Evolutionary conservation across 768 basidiomycete species (phyloP), one percentile per base, ranked within the genome.

Genomic region (Rhizopogon vulgaris): DNA sequence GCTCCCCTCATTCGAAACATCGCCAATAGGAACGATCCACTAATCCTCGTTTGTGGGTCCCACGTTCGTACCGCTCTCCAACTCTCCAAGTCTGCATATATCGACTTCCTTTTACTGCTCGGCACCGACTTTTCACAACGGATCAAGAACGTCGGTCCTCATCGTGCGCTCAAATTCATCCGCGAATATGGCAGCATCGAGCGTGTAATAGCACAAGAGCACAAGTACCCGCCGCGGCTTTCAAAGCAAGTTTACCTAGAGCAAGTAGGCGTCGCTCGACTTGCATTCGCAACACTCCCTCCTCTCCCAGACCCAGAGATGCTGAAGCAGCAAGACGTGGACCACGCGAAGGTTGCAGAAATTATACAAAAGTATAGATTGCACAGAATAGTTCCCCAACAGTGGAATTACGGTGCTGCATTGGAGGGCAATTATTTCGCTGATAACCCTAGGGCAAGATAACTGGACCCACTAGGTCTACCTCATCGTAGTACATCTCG

Each of bases 91-190:
- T 61, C 72, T 0, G 64, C 79, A 46, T 94, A 79, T 66, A 66
- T 95, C 59, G 94, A 96, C 69, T 93, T 95, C 67, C 84, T 82
- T 0, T 79, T 95, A 47, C 75, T 96, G 6, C 77, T 94, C 9
- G 94, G 94, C 10, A 95, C 93, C 2, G 94, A 96, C 67, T 94
- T 95, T 59, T 85, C 90, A 0, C 81, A 85, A 41, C 82, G 94
- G 4, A 88, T 96, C 53, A 86, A 80, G 51, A 83, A 85, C 54
- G 73, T 95, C 1, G 94, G 94, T 1, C 92, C 93, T 1, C 62
- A 71, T 0, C 83, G 83, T 2, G 91, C 91, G 1, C 80, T 90
- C 60, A 83, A 82, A 58, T 80, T 87, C 56, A 89, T 95, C 47
- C 78, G 76, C 46, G 71, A 79, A 57, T 69, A 92, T 62, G 82